Conservation (phyloP, 306 rosid genomes). For the Medicago truncatula region DNA sequence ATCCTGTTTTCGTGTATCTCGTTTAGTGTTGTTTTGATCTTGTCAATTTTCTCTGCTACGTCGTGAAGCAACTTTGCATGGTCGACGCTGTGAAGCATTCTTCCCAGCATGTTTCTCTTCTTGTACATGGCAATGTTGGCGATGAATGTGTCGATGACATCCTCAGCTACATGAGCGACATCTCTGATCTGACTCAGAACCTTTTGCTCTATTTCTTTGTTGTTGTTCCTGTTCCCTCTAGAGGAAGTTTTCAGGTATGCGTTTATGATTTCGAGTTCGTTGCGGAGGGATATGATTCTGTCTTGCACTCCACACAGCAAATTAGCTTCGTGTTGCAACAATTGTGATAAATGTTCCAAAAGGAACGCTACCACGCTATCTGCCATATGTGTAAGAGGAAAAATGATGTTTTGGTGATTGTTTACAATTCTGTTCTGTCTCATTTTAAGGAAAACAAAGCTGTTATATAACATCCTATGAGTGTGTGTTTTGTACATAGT, state of each 20-base stretch:
- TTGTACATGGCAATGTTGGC: neutral
- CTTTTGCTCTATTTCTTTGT: neutral
- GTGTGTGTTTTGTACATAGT: neutral
- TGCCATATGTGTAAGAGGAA: neutral
- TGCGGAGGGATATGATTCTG: constrained; percentile 6
- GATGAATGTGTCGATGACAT: constrained; percentile 9
- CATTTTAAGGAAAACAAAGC: neutral
- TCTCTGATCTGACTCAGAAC: constrained; percentile 17
- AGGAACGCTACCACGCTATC: constrained; percentile 7
- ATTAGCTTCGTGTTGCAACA: neutral
- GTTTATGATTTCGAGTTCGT: constrained; percentile 1
- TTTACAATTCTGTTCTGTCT: neutral
- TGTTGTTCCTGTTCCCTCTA: neutral
- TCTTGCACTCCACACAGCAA: constrained; percentile 21
- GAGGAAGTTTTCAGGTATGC: constrained; percentile 4
- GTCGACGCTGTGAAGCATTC: neutral
- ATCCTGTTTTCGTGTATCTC: constrained; percentile 15
- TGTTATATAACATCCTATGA: neutral
- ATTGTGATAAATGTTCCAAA: constrained; percentile 18
- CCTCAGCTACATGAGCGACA: neutral
- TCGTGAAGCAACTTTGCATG: constrained; percentile 3
- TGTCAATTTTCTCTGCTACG: neutral
- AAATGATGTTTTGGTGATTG: neutral
- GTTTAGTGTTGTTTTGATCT: neutral
- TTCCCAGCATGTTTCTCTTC: neutral